Evolutionary conservation across 2,329 filamentous ascomycete species (phyloP).

Genomic region (Xylaria sp.): DNA sequence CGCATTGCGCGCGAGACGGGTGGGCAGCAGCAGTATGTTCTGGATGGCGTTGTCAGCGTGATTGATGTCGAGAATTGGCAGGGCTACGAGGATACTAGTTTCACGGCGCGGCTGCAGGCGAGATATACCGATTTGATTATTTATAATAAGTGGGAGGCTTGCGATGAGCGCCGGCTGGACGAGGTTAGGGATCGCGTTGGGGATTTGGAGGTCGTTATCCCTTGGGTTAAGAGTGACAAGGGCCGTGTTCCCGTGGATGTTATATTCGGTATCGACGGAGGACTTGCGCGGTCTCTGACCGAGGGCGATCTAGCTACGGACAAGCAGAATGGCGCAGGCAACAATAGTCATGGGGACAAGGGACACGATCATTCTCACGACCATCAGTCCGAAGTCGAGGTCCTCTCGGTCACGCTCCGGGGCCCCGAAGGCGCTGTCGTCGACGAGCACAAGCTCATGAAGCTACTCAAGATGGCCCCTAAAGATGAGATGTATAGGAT

Average conservation of each 20-base stretch:
- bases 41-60: slow-evolving; percentile 88
- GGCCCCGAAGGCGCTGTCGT: slow-evolving; percentile 48
- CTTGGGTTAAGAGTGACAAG: slow-evolving; percentile 83
- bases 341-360: slow-evolving; percentile 44
- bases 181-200: slow-evolving; percentile 78
- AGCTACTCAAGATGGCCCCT: slow-evolving; percentile 73
- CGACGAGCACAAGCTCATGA: slow-evolving; percentile 66
- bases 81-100: slow-evolving; percentile 89
- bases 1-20: slow-evolving; percentile 72
- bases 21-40: slow-evolving; percentile 68
- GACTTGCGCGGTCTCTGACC: slow-evolving; percentile 65
- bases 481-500: slow-evolving; percentile 97
- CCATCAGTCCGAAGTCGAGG: slow-evolving; percentile 89
- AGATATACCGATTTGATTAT: slow-evolving; percentile 89
- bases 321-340: no score
- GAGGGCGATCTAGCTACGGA: slow-evolving; percentile 45
- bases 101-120: slow-evolving; percentile 87
- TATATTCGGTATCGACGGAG: slow-evolving; percentile 86
- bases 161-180: slow-evolving; percentile 76
- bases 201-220: slow-evolving; percentile 79
- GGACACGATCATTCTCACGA: slow-evolving; percentile 48
- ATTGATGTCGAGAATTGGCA: slow-evolving; percentile 96
- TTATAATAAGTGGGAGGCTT: slow-evolving; percentile 90
- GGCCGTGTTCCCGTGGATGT: slow-evolving; percentile 80
- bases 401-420: slow-evolving; percentile 78